These are phyloP conservation scores for Lentinula lateritia DNA, from an alignment of 768 basidiomycete genomes.

Conservation along the genomic window DNA sequence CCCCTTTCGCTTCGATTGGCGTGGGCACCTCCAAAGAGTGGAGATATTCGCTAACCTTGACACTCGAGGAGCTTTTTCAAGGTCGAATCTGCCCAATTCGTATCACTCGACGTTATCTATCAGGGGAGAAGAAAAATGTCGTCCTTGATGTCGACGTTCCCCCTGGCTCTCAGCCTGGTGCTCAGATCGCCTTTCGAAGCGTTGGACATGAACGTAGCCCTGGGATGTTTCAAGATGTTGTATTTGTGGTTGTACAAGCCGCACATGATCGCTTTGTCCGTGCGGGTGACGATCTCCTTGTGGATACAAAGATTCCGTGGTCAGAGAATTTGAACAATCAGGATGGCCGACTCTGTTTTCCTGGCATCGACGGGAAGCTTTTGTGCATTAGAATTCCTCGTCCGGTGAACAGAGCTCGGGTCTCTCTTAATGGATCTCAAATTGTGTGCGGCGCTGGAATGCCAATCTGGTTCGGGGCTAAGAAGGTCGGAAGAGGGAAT, in stretches of 20 bases:
- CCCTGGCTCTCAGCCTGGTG: slow-evolving; percentile 56
- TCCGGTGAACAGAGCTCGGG: slow-evolving; percentile 37
- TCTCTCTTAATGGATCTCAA: slow-evolving; percentile 36
- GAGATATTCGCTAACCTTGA: slow-evolving; percentile 58
- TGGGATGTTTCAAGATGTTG: slow-evolving; percentile 56
- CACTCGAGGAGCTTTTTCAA: slow-evolving; percentile 56
- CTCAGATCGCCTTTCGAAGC: slow-evolving; percentile 53
- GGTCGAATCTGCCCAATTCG: slow-evolving; percentile 54
- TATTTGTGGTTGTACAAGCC: slow-evolving; percentile 58
- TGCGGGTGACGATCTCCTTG: slow-evolving; percentile 49
- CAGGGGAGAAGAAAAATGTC: slow-evolving; percentile 44
- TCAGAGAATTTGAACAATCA: slow-evolving; percentile 39
- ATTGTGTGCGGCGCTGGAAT: slow-evolving; percentile 61
- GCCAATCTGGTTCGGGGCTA: slow-evolving; percentile 52
- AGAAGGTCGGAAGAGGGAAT: slow-evolving; percentile 53
- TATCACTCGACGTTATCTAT: slow-evolving; percentile 50
- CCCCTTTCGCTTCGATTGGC: slow-evolving; percentile 36
- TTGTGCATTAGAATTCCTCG: slow-evolving; percentile 48
- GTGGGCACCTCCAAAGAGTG: slow-evolving; percentile 50
- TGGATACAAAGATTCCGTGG: slow-evolving; percentile 54
- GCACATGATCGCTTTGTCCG: slow-evolving; percentile 54
- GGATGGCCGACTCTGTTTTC: slow-evolving; percentile 45
- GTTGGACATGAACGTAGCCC: slow-evolving; percentile 61
- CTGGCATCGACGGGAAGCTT: slow-evolving; percentile 54
- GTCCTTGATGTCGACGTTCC: slow-evolving; percentile 57